Conservation (phyloP, 2,329 filamentous ascomycete genomes). For the Dactylellina cionopaga region DNA sequence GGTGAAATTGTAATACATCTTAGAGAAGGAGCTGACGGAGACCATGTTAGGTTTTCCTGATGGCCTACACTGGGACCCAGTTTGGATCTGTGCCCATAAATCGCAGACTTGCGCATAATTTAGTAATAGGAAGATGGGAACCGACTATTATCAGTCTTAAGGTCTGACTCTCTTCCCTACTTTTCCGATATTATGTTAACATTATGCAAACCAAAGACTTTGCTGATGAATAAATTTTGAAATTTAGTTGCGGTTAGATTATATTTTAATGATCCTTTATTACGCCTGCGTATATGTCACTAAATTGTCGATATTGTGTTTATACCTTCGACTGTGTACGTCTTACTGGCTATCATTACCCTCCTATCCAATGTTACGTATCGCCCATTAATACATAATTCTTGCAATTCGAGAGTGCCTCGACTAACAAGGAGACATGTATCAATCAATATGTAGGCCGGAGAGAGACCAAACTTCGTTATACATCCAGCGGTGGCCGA, state of each 20-base stretch:
- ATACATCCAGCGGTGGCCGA: conserved; percentile 28
- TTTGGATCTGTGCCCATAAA: conserved; percentile 3
- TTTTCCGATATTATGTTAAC: too few relatives aligned
- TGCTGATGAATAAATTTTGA: too few relatives aligned
- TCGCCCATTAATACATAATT: too few relatives aligned
- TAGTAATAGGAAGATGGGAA: background rate
- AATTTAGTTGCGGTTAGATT: conserved; percentile 23
- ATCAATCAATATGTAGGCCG: conserved; percentile 26
- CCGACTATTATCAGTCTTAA: background rate
- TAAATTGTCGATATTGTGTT: conserved; percentile 32
- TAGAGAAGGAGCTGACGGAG: background rate
- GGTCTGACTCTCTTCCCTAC: background rate
- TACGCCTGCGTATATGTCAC: conserved; percentile 38
- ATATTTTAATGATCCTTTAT: conserved; percentile 31
- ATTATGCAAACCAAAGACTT: too few relatives aligned
- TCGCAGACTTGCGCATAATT: background rate
- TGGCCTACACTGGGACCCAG: conserved; percentile 27
- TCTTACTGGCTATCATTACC: background rate
- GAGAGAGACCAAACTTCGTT: conserved; percentile 39
- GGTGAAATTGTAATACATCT: background rate
- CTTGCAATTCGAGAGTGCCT: too few relatives aligned
- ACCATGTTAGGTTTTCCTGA: conserved; percentile 14
- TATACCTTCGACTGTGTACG: conserved; percentile 41
- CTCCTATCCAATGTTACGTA: too few relatives aligned
- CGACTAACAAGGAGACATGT: too few relatives aligned